phyloP scores from a whole-genome alignment of 306 rosid species.

The Echinosophora koreensis region DNA sequence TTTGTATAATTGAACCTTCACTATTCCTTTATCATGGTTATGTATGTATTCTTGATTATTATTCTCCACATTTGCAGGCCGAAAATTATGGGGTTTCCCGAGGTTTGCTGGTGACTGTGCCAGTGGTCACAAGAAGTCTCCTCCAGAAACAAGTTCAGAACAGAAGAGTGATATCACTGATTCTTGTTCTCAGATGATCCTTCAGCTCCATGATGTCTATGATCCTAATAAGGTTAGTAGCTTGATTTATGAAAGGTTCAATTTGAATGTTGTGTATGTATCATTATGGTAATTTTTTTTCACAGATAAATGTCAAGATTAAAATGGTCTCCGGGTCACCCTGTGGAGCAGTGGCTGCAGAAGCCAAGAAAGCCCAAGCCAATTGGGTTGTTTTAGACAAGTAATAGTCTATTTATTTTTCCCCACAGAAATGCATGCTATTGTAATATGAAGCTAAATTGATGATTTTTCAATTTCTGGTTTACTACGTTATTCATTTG shows the following conservation, averaged over 20 bases:
- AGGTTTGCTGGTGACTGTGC: conserved; percentile 98
- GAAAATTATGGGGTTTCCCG: conserved; percentile 93
- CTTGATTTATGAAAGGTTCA: conserved; percentile 19
- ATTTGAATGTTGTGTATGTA: conserved; percentile 11
- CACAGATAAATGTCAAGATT: conserved; percentile 89
- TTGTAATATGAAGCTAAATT: conserved; percentile 19
- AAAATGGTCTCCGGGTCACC: conserved; percentile 91
- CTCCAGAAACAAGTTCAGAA: conserved; percentile 69
- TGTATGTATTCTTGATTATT: background rate
- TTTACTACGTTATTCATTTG: conserved; percentile 26
- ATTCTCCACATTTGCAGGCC: conserved; percentile 60
- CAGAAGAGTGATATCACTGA: conserved; percentile 79
- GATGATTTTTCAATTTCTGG: background rate
- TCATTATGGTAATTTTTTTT: conserved; percentile 7
- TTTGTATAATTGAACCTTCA: conserved; percentile 31
- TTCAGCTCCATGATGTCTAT: conserved; percentile 97
- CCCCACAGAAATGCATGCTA: conserved; percentile 5
- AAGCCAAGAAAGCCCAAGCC: conserved; percentile 84
- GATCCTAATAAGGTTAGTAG: conserved; percentile 85
- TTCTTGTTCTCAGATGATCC: conserved; percentile 98
- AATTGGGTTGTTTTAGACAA: conserved; percentile 95
- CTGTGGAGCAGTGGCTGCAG: conserved; percentile 87
- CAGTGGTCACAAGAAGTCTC: conserved; percentile 64
- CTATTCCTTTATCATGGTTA: background rate
- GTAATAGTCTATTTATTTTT: conserved; percentile 57